Evolutionary conservation across 768 basidiomycete genomes (phyloP).

Genomic region (Terana coerulea): DNA sequence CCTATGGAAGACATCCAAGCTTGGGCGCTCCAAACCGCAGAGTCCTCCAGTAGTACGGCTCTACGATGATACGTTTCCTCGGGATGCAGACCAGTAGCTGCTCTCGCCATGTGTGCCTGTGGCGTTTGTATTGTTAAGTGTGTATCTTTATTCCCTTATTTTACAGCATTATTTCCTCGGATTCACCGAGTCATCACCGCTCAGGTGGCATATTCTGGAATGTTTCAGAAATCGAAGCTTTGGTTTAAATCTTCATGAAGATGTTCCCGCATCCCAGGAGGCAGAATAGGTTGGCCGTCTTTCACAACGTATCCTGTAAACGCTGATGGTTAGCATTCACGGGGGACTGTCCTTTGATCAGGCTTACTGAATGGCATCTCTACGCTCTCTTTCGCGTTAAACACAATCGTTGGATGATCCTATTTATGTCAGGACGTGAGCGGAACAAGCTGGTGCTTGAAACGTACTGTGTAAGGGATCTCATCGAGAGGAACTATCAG

Average conservation of each 20-base stretch:
- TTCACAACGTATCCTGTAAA: constrained; percentile 43
- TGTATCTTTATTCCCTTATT: too few relatives aligned
- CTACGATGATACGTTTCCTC: neutral
- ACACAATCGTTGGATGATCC: constrained; percentile 88
- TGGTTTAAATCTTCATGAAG: constrained; percentile 85
- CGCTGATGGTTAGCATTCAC: neutral
- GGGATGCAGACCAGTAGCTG: too few relatives aligned
- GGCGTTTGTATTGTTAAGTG: too few relatives aligned
- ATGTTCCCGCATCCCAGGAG: constrained; percentile 86
- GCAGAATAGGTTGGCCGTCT: constrained; percentile 66
- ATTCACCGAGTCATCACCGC: too few relatives aligned
- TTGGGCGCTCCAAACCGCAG: constrained; percentile 37
- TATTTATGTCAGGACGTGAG: constrained; percentile 25
- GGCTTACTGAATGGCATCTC: constrained; percentile 95
- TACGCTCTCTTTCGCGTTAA: constrained; percentile 85
- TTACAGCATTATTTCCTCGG: too few relatives aligned
- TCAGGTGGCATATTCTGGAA: too few relatives aligned
- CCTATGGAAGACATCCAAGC: constrained; percentile 58
- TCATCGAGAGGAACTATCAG: constrained; percentile 55
- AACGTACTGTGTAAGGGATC: constrained; percentile 68
- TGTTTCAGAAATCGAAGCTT: constrained; percentile 74
- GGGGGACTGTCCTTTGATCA: too few relatives aligned
- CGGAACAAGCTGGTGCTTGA: neutral
- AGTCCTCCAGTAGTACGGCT: constrained; percentile 54
- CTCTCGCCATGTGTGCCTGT: too few relatives aligned